These are phyloP conservation scores for Talaromyces islandicus DNA, from an alignment of 2,329 filamentous ascomycete genomes.

Conservation along the genomic window DNA sequence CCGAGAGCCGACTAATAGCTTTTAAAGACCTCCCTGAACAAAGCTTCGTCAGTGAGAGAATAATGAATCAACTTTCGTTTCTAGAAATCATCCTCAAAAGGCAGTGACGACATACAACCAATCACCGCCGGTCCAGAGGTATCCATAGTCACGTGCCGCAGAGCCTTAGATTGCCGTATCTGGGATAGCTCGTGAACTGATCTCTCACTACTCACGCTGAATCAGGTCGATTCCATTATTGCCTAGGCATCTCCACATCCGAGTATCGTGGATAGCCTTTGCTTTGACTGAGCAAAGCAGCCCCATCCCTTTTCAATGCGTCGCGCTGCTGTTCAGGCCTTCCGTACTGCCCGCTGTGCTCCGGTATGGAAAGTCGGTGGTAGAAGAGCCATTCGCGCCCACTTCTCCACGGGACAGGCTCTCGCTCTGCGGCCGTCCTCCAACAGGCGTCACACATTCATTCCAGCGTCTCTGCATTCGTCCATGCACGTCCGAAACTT, in stretches of 20 bases:
- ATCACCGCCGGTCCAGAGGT: neutral
- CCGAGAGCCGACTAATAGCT: neutral
- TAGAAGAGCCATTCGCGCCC: constrained; percentile 29
- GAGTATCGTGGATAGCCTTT: neutral
- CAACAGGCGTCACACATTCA: constrained; percentile 27
- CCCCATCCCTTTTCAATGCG: constrained; percentile 34
- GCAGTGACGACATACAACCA: constrained; percentile 12
- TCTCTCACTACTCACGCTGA: neutral
- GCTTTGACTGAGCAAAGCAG: constrained; percentile 1
- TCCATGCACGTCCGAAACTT: constrained; percentile 47
- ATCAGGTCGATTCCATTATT: neutral
- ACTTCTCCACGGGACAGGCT: constrained; percentile 32
- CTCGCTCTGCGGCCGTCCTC: constrained; percentile 30
- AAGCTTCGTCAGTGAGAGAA: neutral
- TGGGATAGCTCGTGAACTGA: neutral
- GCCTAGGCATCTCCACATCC: neutral
- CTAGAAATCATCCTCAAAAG: neutral
- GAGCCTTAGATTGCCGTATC: neutral
- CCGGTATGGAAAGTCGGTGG: constrained; percentile 38
- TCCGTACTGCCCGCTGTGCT: constrained; percentile 42
- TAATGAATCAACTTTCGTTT: neutral
- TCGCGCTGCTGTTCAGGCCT: constrained; percentile 39
- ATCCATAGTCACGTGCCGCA: constrained; percentile 12
- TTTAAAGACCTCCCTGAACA: neutral
- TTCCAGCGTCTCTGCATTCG: constrained; percentile 33